These are phyloP conservation scores for Viridothelium virens DNA, from an alignment of 495 filamentous ascomycete species.

Conservation along the genomic window DNA sequence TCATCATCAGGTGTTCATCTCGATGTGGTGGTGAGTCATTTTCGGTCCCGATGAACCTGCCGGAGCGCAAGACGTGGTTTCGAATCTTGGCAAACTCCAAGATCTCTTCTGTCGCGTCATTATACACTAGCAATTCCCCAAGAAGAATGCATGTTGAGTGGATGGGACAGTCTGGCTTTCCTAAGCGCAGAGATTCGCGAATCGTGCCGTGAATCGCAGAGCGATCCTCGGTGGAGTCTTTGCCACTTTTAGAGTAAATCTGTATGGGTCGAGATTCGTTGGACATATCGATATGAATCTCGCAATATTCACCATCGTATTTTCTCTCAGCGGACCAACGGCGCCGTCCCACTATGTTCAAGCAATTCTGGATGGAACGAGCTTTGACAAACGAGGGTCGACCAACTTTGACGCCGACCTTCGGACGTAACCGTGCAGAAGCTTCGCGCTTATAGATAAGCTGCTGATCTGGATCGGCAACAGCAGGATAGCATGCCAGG, in stretches of 20 bases:
- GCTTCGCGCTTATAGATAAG: slow-evolving; percentile 37
- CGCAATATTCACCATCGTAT: slow-evolving; percentile 83
- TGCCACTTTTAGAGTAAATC: slow-evolving; percentile 87
- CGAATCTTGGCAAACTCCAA: slow-evolving; percentile 71
- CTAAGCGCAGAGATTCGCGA: slow-evolving; percentile 51
- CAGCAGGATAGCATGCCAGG: slow-evolving; percentile 37
- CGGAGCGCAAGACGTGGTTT: slow-evolving; percentile 69
- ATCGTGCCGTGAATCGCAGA: slow-evolving; percentile 49
- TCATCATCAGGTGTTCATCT: slow-evolving; percentile 73
- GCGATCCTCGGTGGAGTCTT: slow-evolving; percentile 72
- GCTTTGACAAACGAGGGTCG: slow-evolving; percentile 66
- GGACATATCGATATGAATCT: slow-evolving; percentile 70
- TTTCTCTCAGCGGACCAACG: slow-evolving; percentile 72
- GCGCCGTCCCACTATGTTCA: slow-evolving; percentile 49
- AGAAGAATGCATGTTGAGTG: slow-evolving; percentile 64
- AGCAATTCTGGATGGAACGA: slow-evolving; percentile 66
- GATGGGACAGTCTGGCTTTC: slow-evolving; percentile 48
- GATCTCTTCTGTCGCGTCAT: slow-evolving; percentile 52
- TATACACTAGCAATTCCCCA: slow-evolving; percentile 74
- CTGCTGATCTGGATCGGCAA: slow-evolving; percentile 19
- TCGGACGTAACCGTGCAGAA: slow-evolving; percentile 47
- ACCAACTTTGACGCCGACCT: slow-evolving; percentile 65
- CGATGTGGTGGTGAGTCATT: slow-evolving; percentile 63
- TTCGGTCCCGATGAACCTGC: slow-evolving; percentile 56
- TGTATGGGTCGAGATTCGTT: slow-evolving; percentile 50